Base-by-base conservation (phyloP, 179 eudicot genomes). In the Monotropa hypopitys region DNA sequence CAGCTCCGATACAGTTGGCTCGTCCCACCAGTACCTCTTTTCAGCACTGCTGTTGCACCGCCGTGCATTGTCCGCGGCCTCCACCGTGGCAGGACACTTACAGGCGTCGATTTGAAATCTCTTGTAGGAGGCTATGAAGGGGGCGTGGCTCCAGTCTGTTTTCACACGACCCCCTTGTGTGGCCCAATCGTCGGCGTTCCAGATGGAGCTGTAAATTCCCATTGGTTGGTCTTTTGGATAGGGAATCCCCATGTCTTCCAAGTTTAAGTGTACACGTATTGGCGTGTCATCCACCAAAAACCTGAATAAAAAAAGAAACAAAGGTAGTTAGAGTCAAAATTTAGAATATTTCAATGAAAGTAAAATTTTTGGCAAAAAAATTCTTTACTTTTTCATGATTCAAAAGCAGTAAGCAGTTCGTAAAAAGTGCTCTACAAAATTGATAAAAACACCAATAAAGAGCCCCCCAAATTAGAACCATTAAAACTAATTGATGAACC, bases 101-200 rank as follows among this genome's bases (percentile, higher is more conserved):
- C 98, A 93, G 2, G 85, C 91, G 30, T 91, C 78, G 43, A 93
- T 87, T 23, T 87, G 84, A 33, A 91, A 93, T 0, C 91, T 97
- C 40, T 26, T 81, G 86, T 93, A 93, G 33, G 91, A 84, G 35
- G 97, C 92, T 0, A 91, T 69, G 72, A 93, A 93, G 0, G 98
- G 98, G 1, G 97, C 94, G 49, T 93, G 97, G 50, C 88, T 72
- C 98, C 98, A 92, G 43, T 92, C 85, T 0, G 96, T 92, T 84
- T 92, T 92, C 16, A 92, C 88, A 3, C 87, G 72, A 0, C 97
- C 97, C 1, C 97, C 97, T 75, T 92, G 97, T 0, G 97, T 92
- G 33, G 97, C 97, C 97, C 97, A 93, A 75, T 93, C 97, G 70
- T 93, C 98, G 0, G 98, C 97, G 72, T 93, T 91, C 98, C 98